Base-by-base conservation (phyloP, 73 alveolate species). In the Paramecium caudatum region DNA sequence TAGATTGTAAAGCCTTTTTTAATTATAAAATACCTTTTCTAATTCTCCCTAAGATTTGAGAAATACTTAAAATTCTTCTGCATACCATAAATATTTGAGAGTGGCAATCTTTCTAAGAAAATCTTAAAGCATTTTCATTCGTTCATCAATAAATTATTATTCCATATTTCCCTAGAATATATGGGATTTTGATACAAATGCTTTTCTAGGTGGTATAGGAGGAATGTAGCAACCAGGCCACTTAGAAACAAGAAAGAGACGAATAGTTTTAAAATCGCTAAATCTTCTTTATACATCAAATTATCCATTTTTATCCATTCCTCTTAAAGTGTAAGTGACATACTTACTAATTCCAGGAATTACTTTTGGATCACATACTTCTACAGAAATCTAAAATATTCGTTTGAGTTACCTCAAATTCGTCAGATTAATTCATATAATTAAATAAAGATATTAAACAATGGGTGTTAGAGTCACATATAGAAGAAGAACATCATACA, bases 191-290 rank as follows among this genome's bases (percentile, higher is more conserved):
- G 1, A 9, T 74, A 74, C 88, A 41, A 74, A 41, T 1, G 80
- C 55, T 63, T 86, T 78, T 41, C 47, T 86, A 25, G 78, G 74
- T 17, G 98, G 98, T 16, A 95, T 86, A 39, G 96, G 96, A 30
- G 98, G 98, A 17, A 95, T 82, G 82, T 92, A 95, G 33, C 95
- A 85, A 1, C 98, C 98, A 0, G 98, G 98, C 93, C 91, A 94
- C 61, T 95, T 82, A 0, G 68, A 74, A 39, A 85, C 83, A 0
- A 95, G 82, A 15, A 80, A 94, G 19, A 47, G 30, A 82, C 97
- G 55, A 9, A 95, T 87, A 12, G 94, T 65, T 27, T 36, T 25
- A 82, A 95, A 95, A 12, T 95, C 98, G 15, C 90, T 95, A 86
- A 90, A 95, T 82, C 98, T 95, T 30, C 97, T 88, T 49, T 61